Evolutionary conservation across 1,284 basidiomycete species (phyloP).

Genomic region (Ustilago cynodontis): DNA sequence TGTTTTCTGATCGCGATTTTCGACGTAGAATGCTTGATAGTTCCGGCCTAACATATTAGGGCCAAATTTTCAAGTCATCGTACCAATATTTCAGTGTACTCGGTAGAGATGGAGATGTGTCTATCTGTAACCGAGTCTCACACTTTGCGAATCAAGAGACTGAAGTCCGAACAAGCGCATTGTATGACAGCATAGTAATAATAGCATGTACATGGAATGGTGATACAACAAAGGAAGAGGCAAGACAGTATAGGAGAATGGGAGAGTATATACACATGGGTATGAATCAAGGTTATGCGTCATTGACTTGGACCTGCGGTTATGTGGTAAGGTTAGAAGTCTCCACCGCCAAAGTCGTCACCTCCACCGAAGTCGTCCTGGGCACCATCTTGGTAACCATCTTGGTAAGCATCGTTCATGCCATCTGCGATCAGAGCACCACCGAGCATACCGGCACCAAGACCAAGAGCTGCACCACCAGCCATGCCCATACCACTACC

Average conservation of each 20-base stretch:
- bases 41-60: too few relatives aligned
- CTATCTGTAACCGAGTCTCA: not conserved
- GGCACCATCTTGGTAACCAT: constrained; percentile 63
- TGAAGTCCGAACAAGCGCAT: not conserved
- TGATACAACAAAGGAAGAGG: not conserved
- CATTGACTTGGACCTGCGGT: not conserved
- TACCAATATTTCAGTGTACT: too few relatives aligned
- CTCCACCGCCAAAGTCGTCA: constrained; percentile 13
- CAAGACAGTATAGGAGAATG: not conserved
- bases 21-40: too few relatives aligned
- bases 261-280: not conserved
- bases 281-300: not conserved
- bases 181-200: not conserved
- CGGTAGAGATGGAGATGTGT: not conserved
- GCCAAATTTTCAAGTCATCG: too few relatives aligned
- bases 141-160: not conserved
- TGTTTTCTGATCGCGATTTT: not conserved
- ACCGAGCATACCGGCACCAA: constrained; percentile 63
- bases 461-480: constrained; percentile 50
- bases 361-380: constrained; percentile 46
- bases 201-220: not conserved
- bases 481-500: constrained; percentile 57
- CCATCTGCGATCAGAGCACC: constrained; percentile 56
- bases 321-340: constrained; percentile 19
- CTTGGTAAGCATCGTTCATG: constrained; percentile 62